Conservation (phyloP, 1,284 basidiomycete genomes). For the Papiliotrema nemorosa region DNA sequence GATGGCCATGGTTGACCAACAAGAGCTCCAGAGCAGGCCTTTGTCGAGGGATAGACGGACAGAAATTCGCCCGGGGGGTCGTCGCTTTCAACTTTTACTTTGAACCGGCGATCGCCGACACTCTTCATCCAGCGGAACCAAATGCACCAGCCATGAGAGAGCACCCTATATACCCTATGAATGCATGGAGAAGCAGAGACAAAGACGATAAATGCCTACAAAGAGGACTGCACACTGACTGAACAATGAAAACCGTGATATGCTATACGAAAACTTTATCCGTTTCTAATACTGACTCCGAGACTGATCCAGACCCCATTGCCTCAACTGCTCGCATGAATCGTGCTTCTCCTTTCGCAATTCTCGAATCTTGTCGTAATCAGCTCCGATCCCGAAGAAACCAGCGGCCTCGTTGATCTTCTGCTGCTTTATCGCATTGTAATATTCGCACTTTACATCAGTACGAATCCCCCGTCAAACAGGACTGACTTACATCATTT, state of each 20-base stretch:
- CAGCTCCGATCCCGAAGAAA: conserved; percentile 80
- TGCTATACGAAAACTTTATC: no score
- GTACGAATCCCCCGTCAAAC: conserved; percentile 18
- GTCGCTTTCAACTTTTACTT: no score
- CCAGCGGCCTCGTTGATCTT: conserved; percentile 72
- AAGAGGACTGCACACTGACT: no score
- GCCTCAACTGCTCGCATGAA: conserved; percentile 60
- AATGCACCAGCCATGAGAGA: neutral
- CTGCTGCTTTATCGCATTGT: conserved; percentile 32
- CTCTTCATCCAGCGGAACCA: neutral
- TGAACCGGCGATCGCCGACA: no score
- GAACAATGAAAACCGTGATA: no score
- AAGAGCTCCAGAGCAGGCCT: no score
- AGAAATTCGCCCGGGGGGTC: no score
- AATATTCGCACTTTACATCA: conserved; percentile 33
- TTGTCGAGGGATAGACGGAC: no score
- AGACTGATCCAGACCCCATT: conserved; percentile 24
- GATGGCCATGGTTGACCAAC: conserved; percentile 3
- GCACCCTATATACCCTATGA: neutral
- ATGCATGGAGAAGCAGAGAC: no score
- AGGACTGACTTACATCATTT: conserved; percentile 59
- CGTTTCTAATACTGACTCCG: neutral
- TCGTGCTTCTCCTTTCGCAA: conserved; percentile 42
- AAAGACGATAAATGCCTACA: neutral
- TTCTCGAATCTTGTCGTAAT: conserved; percentile 67